Evolutionary conservation across 805 yeast genomes (phyloP), one percentile per base, ranked within the genome.

Genomic region (Metschnikowia orientalis): DNA sequence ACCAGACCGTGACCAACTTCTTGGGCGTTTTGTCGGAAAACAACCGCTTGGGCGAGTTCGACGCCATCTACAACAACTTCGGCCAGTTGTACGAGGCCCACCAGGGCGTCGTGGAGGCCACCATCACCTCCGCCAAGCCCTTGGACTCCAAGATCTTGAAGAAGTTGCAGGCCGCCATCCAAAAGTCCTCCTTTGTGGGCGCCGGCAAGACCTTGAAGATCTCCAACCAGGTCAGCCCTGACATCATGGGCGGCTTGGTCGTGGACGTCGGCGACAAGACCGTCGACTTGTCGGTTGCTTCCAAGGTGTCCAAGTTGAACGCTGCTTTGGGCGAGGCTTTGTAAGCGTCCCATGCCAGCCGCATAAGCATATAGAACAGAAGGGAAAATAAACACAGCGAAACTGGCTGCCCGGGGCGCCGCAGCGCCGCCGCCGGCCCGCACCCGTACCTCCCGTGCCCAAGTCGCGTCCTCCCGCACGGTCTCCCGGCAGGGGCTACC

Each of bases 241-340:
- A 83, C 47, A 85, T 92, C 59, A 73, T 85, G 61, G 98, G 98
- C 58, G 98, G 98, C 54, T 77, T 92, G 61, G 70, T 92, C 50
- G 95, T 92, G 41, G 95, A 89, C 68, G 86, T 92, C 53, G 96
- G 90, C 57, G 98, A 90, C 72, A 86, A 82, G 67, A 89, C 97
- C 44, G 95, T 88, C 53, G 98, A 92, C 69, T 75, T 90, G 62
- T 81, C 95, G 40, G 77, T 92, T 50, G 73, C 89, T 40, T 64
- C 84, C 57, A 88, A 82, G 75, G 78, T 92, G 59, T 71, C 84
- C 61, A 87, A 77, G 70, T 80, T 89, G 67, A 92, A 92, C 83
- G 78, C 83, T 65, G 78, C 82, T 51, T 78, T 92, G 61, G 70
- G 75, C 52, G 96, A 90, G 73, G 71, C 95, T 45, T 75, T 89